Evolutionary conservation across 805 yeast species (phyloP), one percentile per base, ranked within the genome.

Genomic region (Teunomyces kruisii): DNA sequence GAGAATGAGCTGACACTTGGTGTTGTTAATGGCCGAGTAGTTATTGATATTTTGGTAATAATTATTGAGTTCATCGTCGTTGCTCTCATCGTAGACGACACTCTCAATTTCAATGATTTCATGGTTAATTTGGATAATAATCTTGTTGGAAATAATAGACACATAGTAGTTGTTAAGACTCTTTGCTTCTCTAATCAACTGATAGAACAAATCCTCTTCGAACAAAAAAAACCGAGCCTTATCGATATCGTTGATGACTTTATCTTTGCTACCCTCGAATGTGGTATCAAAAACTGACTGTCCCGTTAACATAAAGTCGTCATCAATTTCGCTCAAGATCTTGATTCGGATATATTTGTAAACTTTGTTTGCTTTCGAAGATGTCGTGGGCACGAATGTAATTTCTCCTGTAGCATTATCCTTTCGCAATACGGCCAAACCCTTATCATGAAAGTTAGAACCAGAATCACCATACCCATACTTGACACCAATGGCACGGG

Each of bases 401-500:
- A 70, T 55, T n/a, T 59, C 64, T 0, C 75, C 75, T 1, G 62
- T 55, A 3, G 39, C 39, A 14, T 57, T 47, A 57, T 76, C 65
- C 45, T 83, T 80, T 39, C 80, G 76, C 49, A 90, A 65, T 0
- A 86, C 62, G 0, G 96, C 97, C 35, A 84, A 65, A 2, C 97
- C 97, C 51, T 78, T 76, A 54, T 88, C 91, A 46, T 68, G 70
- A 56, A 80, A 88, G 15, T 72, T 78, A 1, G 96, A 87, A 0
- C 98, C 99, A 0, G 96, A 82, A 62, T 91, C 97, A 13, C 86
- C 91, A 67, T 80, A 92, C 0, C 98, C 98, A 58, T 86, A 94
- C 55, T 87, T 88, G 30, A 92, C 85, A 3, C 92, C 95, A 35
- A 91, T 75, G 8, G 80, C 78, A 14, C 80, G 72, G 0, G 74